Conservation (phyloP, 2,329 filamentous ascomycete genomes). For the Arthrobotrys entomopaga region DNA sequence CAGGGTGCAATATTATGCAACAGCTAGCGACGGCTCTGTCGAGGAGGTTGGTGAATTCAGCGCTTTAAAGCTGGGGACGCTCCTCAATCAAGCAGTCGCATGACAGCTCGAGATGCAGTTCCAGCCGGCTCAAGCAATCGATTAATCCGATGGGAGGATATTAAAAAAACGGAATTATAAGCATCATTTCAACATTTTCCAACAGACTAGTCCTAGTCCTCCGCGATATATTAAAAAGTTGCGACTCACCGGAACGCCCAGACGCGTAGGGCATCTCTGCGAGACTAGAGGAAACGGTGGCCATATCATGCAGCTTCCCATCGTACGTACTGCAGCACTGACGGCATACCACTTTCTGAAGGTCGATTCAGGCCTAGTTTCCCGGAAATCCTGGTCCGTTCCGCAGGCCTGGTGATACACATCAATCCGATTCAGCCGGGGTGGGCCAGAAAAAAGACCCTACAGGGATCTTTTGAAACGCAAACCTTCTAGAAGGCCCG, state of each 20-base stretch:
- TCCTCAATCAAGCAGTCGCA: constrained; percentile 32
- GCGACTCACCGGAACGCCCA: neutral
- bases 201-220: neutral
- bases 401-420: neutral
- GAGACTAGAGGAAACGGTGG: constrained; percentile 44
- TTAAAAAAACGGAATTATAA: too few species aligned
- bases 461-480: constrained; percentile 38
- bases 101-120: constrained; percentile 25
- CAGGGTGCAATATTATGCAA: constrained; percentile 9
- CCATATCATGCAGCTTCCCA: constrained; percentile 42
- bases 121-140: neutral
- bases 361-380: constrained; percentile 19
- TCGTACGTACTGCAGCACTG: constrained; percentile 37
- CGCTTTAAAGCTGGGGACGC: constrained; percentile 31
- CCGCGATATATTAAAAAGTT: neutral
- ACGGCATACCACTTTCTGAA: constrained; percentile 36
- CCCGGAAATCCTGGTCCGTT: constrained; percentile 35
- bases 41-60: constrained; percentile 38
- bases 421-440: constrained; percentile 20
- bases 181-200: neutral
- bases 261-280: constrained; percentile 31
- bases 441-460: constrained; percentile 5
- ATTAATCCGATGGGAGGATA: neutral
- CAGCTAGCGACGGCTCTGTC: constrained; percentile 6
- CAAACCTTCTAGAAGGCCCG: constrained; percentile 31